Evolutionary conservation across 441 rosid genomes (phyloP), one percentile per base, ranked within the genome.

Genomic region (Pelargonium cotyledonis): DNA sequence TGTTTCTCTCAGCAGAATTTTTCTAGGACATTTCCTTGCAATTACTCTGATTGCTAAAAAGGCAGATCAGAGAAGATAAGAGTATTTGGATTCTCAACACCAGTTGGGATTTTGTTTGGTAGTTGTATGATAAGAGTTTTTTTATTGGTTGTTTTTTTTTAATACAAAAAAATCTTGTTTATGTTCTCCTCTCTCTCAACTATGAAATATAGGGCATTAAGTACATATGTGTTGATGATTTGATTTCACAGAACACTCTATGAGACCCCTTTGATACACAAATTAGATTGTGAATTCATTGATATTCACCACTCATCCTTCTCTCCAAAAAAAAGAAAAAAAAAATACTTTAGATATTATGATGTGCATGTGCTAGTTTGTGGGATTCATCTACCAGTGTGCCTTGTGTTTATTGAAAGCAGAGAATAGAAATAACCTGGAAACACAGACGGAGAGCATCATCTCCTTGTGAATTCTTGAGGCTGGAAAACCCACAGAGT

Each of bases 361-460:
- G 49, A 8, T 44, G 49, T 14, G 8, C 14, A 8, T 44, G 49
- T 14, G 8, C 14, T 63, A 14, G 29, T 63, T 12, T 63, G 44
- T 31, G 43, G 44, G 65, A 63, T 31, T 29, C 31, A 41, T 66
- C 41, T 38, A 49, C 16, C 16, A 31, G 66, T 63, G 46, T 68
- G 29, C 40, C 10, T 16, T 31, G 70, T 21, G 8, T 2, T 58
- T 12, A 11, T 60, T 68, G 4, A 44, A 14, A 63, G 11, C 43
- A 1, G 71, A 65, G 35, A 49, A 61, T 18, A 57, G 19, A 35
- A 35, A 8, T 43, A 29, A 88, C 91, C 91, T 85, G 87, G 73
- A 89, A 89, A 76, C 95, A 87, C 38, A 89, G 76, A n/a, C 76
- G 83, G 7, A 89, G 85, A 55, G 95, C 92, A 31, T 84, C 88